Evolutionary conservation across 2,329 filamentous ascomycete genomes (phyloP), one percentile per base, ranked within the genome.

Genomic region (Shiraia bambusicola): DNA sequence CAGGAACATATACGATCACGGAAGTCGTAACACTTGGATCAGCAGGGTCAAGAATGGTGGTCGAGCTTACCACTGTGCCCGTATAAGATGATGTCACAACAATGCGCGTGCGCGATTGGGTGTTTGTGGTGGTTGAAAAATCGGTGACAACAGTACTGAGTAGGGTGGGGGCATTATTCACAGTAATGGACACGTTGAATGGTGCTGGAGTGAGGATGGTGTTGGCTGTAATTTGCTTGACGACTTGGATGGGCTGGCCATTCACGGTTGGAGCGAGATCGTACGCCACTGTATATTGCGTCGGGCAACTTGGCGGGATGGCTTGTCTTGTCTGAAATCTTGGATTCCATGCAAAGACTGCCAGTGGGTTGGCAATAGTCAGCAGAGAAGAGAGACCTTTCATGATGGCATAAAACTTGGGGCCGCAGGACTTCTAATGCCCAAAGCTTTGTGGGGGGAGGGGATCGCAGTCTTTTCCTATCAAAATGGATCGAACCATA

Each of bases 141-240:
- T 30, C 37, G 13, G 37, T 40, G 16, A 40, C 31, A 8, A 32
- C 27, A 10, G 37, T 40, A 19, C 31, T 40, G 2, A 40, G 37
- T 8, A 40, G 13, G 11, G 37, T 40, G 2, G 37, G 37, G 3
- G 37, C 37, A 29, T 40, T 34, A 11, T 16, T 29, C 25, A 40
- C 14, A 4, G 37, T 40, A 24, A 40, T 40, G 15, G 37, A 25
- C 6, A 40, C n/a, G 17, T 34, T 34, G 37, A 24, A 40, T 7
- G 37, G 37, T 3, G 15, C 15, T 4, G 37, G 37, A 4, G 37
- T 40, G 26, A 40, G 12, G 11, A 17, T 30, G 2, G 37, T 40
- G 11, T 40, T 40, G 4, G 37, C 10, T 10, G 37, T 34, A 11
- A 40, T 33, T 17, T 22, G 17, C 4, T 13, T 40, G 6, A 40